Evolutionary conservation across 208 protist genomes (phyloP), one percentile per base, ranked within the genome.

Genomic region (Trichomonas vaginalis): DNA sequence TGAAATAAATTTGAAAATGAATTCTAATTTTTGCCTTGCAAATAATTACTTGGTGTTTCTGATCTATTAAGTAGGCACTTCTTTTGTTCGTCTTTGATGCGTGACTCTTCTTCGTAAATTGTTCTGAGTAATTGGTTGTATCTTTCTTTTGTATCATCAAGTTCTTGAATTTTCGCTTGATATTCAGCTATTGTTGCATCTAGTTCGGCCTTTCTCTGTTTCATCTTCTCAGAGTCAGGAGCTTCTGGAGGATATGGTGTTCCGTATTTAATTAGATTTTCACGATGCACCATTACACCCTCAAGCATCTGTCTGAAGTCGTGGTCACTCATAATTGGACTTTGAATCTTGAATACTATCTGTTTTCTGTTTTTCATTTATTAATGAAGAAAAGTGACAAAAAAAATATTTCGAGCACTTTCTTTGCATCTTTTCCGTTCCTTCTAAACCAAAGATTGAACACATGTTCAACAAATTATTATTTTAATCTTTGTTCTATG

Each of bases 241-340:
- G 42, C 40, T 51, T 92, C 86, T 35, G 86, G 86, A 35, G 86
- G 86, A 39, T 48, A 92, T 15, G 86, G 86, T 1, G 86, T 51
- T 56, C 86, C 86, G 37, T 92, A 51, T 39, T 45, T 42, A n/a
- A 92, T 92, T 10, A 92, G 37, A 51, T 92, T 92, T 35, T 92
- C 86, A n/a, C 86, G 42, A 27, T 92, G 86, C 3, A 35, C n/a
- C 86, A 92, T 92, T n/a, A 92, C 45, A 39, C 86, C 86, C 56
- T 92, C 86, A 35, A 92, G 86, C 86, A 92, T 92, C 15, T 92
- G 86, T 27, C 86, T 48, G 45, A 92, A 92, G 45, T 92, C 86
- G 17, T 47, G 42, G 39, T 92, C 86, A 32, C 86, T 92, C 86
- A 92, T 92, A 10, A 92, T 39, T 39, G 86, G 86, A 4, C 46